Evolutionary conservation across 305 asterid genomes (phyloP).

Genomic region (Solanum hybrid): DNA sequence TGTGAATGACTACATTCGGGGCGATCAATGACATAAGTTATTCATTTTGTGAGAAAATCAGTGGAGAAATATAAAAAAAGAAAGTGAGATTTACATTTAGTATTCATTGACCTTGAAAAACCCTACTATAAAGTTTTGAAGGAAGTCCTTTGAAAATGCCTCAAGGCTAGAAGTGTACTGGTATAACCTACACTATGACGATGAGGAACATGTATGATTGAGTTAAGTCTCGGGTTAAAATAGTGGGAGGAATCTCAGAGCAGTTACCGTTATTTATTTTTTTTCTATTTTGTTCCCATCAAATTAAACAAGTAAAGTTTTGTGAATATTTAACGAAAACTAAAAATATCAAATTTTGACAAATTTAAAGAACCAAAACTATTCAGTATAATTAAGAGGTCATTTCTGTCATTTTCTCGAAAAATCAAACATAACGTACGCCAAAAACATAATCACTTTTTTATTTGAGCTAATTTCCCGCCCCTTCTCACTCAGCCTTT

Average conservation of each 20-base stretch:
- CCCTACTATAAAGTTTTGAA: background rate
- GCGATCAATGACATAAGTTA: background rate
- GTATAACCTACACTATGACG: background rate
- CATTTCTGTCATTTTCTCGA: background rate
- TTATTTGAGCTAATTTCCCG: conserved; percentile 37
- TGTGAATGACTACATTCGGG: background rate
- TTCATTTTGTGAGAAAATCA: background rate
- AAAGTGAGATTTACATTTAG: background rate
- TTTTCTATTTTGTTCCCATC: background rate
- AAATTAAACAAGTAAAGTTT: background rate
- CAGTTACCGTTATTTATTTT: too few relatives aligned
- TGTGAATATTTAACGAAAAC: background rate
- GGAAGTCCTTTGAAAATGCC: background rate
- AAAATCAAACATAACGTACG: background rate
- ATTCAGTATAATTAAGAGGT: background rate
- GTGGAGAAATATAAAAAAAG: background rate
- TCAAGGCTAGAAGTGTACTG: background rate
- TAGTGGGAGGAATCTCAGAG: too few relatives aligned
- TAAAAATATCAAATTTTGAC: background rate
- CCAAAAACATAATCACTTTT: background rate
- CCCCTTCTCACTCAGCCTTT: conserved; percentile 13
- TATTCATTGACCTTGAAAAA: background rate
- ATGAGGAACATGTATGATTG: background rate
- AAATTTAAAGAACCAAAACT: background rate
- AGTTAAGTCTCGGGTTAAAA: background rate